Base-by-base conservation (phyloP, 2,329 filamentous ascomycete genomes). In the Aspergillus sp. region DNA sequence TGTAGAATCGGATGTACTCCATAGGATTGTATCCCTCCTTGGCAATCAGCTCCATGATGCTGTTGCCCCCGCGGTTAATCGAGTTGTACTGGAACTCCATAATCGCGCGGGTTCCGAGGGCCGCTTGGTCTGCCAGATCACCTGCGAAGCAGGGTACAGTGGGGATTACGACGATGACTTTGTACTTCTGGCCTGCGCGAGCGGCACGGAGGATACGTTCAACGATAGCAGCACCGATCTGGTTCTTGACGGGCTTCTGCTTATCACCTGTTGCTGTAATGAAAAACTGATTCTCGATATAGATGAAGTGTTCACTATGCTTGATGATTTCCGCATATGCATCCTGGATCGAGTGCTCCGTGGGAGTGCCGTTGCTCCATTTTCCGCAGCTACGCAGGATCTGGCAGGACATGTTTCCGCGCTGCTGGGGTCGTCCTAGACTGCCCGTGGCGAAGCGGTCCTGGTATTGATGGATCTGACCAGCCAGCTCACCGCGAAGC, bases 21-120 rank as follows among this genome's bases (percentile, higher is more conserved):
- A 75, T 83, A 0, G 93, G 92, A 66, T 97, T 89, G 6, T 93
- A 86, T 1, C 90, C 93, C 64, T 90, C 82, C 19, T 85, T 86
- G 59, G 83, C 82, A 57, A 97, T 86, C 68, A 89, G 84, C 54
- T 86, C 91, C 70, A 90, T 96, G 54, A 99, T 98, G 20, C 91
- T 96, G 72, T 97, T 83, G 60, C 95, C 89, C 13, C 95, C 95
- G 42, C 95, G 88, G 71, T 90, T 93, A 66, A 99, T 96, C 0
- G 91, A 96, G 76, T 96, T 96, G 80, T 95, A 99, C 73, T 98
- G 95, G 72, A 96, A 98, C 72, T 98, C 93, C 91, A 99, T 98
- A 68, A 98, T 99, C 11, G 93, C 93, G 47, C 91, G 80, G 0
- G 93, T 98, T 11, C 93, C 93, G 1, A 87, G 85, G 0, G 92